Conservation (phyloP, 2,329 filamentous ascomycete genomes). For the Drechmeria coniospora region DNA sequence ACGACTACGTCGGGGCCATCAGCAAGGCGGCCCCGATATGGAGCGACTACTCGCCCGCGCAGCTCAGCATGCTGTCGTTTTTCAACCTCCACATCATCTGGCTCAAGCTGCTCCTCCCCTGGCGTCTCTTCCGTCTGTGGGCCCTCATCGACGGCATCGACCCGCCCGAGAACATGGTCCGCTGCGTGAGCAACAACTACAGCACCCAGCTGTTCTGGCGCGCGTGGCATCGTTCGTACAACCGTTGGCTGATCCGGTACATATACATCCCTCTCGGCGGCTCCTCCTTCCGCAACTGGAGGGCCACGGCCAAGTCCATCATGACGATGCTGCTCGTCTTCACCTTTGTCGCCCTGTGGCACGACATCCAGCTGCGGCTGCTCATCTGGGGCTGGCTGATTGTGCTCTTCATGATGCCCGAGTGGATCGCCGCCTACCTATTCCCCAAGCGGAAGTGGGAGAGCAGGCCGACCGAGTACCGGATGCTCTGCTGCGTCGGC, state of each 20-base stretch:
- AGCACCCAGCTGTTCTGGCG: constrained; percentile 87
- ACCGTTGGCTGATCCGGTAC: constrained; percentile 88
- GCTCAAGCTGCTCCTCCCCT: constrained; percentile 91
- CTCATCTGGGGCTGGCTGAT: constrained; percentile 96
- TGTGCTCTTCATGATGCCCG: constrained; percentile 83
- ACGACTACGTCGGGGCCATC: constrained; percentile 86
- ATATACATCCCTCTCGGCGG: constrained; percentile 88
- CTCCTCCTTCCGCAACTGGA: constrained; percentile 29
- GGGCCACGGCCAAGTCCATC: constrained; percentile 40
- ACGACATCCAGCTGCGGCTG: constrained; percentile 82
- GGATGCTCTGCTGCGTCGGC: constrained; percentile 66
- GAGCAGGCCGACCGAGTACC: constrained; percentile 52
- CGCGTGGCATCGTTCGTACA: constrained; percentile 88
- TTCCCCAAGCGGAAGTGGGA: constrained; percentile 66
- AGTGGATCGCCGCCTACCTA: constrained; percentile 54
- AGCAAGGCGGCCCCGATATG: constrained; percentile 67
- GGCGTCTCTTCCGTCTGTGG: constrained; percentile 99
- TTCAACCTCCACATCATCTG: constrained; percentile 97
- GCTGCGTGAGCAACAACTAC: constrained; percentile 92
- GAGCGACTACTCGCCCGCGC: constrained; percentile 69
- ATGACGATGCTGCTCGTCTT: constrained; percentile 74
- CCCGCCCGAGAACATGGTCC: constrained; percentile 94
- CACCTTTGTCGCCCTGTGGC: constrained; percentile 95
- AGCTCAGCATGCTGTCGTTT: constrained; percentile 80
- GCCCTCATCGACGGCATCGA: constrained; percentile 79